Evolutionary conservation across 164 flowering plant genomes (phyloP).

Genomic region (Amborella trichopoda): DNA sequence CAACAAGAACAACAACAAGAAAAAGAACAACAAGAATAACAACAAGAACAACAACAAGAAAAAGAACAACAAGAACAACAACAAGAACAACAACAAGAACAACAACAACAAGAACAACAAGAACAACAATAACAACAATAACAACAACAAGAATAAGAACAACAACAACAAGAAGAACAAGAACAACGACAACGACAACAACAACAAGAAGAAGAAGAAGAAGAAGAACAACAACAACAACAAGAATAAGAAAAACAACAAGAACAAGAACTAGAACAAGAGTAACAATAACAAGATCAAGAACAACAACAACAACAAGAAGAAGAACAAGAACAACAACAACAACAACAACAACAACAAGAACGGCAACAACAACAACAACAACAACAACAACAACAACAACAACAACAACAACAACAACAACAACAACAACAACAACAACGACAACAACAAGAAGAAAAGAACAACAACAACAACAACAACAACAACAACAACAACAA

Average conservation of each 20-base stretch:
- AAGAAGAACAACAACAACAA: no score
- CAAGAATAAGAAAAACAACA: conserved; percentile 54
- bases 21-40: no score
- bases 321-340: conserved; percentile 38
- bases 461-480: conserved; percentile 43
- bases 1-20: no score
- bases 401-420: conserved; percentile 18
- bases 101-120: no score
- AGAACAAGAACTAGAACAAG: conserved; percentile 49
- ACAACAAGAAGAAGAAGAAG: no score
- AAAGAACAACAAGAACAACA: no score
- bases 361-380: conserved; percentile 63
- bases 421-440: conserved; percentile 58
- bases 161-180: no score
- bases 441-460: no score
- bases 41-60: no score
- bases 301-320: conserved; percentile 15
- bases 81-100: no score
- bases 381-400: conserved; percentile 49
- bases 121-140: no score
- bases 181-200: conserved; percentile 51
- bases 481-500: conserved; percentile 55
- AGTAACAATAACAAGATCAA: conserved; percentile 19
- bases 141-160: no score
- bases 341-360: conserved; percentile 44